Evolutionary conservation across 2,329 filamentous ascomycete species (phyloP), one percentile per base, ranked within the genome.

Genomic region (Rhinocladiella similis): DNA sequence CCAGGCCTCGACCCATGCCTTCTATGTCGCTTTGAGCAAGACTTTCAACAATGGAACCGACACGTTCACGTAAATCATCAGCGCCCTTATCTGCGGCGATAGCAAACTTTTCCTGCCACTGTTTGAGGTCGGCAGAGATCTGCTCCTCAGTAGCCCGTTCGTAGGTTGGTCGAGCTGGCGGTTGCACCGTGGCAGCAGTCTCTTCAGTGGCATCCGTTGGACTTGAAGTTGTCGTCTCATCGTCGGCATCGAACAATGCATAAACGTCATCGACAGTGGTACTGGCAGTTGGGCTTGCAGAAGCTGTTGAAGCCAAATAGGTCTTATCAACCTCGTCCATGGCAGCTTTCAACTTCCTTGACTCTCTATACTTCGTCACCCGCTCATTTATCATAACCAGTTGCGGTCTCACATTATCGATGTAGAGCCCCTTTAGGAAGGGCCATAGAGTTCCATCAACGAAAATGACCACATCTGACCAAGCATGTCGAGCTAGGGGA

Each of bases 331-430:
- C 71, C 42, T 83, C 79, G 47, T 84, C 80, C 41, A 83, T 74
- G 16, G 78, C 81, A 35, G 83, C 80, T 63, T 85, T 80, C 19
- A 88, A 65, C 64, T 83, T 85, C 69, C 83, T 84, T 18, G 83
- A 83, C 65, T 83, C 79, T 19, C 80, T 73, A 56, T 80, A 80
- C 60, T 75, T 77, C 39, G 91, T 92, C 10, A 99, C 82, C 45
- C 92, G 86, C 75, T 97, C 89, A 12, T 90, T 90, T 67, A 99
- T 97, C 66, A 91, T 90, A 54, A 93, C 83, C 13, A 99, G 81
- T 73, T 99, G 95, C 13, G 95, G 95, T 75, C 97, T 92, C 3
- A 99, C 92, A 66, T 96, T 96, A 68, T 96, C 87, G 10, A 87
- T 83, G 68, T 97, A 97, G 4, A 97, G 76, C 13, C 89, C 81